Evolutionary conservation across 495 filamentous ascomycete species (phyloP).

Genomic region (Neurospora tetrasperma): DNA sequence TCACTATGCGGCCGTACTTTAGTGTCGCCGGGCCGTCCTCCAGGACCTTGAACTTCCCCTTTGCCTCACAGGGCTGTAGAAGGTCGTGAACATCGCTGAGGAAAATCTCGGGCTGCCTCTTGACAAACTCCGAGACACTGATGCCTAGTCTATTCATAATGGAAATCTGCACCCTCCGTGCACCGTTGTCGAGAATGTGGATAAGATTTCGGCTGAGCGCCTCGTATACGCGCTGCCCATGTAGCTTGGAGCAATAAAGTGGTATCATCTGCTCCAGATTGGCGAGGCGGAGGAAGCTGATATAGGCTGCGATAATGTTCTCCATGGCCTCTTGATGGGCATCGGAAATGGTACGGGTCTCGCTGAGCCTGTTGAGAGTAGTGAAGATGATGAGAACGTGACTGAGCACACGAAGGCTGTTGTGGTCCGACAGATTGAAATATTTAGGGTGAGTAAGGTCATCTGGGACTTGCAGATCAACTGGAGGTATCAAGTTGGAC

Average conservation of each 20-base stretch:
- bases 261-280: slow-evolving; percentile 68
- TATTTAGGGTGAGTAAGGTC: slow-evolving; percentile 30
- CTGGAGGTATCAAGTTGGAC: slow-evolving; percentile 41
- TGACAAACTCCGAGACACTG: slow-evolving; percentile 38
- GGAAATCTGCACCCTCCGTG: slow-evolving; percentile 47
- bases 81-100: slow-evolving; percentile 32
- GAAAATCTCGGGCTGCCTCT: slow-evolving; percentile 45
- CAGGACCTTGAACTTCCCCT: slow-evolving; percentile 40
- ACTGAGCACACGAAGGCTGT: slow-evolving; percentile 48
- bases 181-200: slow-evolving; percentile 34
- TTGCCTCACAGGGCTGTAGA: slow-evolving; percentile 17
- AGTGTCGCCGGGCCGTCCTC: slow-evolving; percentile 31
- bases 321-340: slow-evolving; percentile 36
- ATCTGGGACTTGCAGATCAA: slow-evolving; percentile 16
- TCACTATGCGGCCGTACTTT: slow-evolving; percentile 41
- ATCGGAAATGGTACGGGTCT: slow-evolving; percentile 21
- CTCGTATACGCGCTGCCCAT: slow-evolving; percentile 34
- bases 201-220: slow-evolving; percentile 48
- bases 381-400: slow-evolving; percentile 45
- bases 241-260: slow-evolving; percentile 73
- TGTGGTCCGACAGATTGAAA: slow-evolving; percentile 42
- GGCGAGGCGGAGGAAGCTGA: slow-evolving; percentile 60
- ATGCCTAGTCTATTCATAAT: slow-evolving; percentile 49
- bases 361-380: slow-evolving; percentile 40
- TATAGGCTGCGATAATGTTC: slow-evolving; percentile 67